phyloP scores from a whole-genome alignment of 1,139 yeast species.

The Hemisphaericaspora lyxosophila region DNA sequence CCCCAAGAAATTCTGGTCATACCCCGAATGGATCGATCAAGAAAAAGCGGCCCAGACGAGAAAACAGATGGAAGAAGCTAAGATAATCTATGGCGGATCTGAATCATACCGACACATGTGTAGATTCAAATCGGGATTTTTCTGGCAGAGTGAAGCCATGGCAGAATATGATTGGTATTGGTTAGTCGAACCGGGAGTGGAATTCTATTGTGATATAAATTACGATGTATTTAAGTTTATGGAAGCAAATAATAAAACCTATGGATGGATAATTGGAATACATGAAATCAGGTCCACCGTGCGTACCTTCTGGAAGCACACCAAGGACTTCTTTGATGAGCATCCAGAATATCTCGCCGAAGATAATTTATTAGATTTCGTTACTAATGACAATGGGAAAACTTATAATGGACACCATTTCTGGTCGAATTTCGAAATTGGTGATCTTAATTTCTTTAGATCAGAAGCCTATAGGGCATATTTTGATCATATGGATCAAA shows the following conservation, averaged over 20 bases:
- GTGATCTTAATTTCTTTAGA: conserved; percentile 72
- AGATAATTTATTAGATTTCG: conserved; percentile 48
- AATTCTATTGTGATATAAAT: conserved; percentile 58
- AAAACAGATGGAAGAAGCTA: conserved; percentile 20
- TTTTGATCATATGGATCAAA: conserved; percentile 66
- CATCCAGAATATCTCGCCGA: conserved; percentile 44
- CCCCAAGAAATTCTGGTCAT: conserved; percentile 65
- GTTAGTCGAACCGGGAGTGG: conserved; percentile 58
- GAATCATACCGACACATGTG: not conserved
- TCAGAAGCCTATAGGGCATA: conserved; percentile 62
- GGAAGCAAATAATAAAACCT: conserved; percentile 54
- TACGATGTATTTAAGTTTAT: conserved; percentile 63
- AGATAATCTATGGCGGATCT: not conserved
- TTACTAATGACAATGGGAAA: conserved; percentile 79
- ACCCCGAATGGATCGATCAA: conserved; percentile 64
- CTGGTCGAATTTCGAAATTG: conserved; percentile 83
- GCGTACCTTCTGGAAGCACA: conserved; percentile 56
- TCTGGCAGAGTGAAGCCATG: conserved; percentile 53
- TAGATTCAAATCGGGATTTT: conserved; percentile 38
- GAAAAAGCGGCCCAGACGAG: conserved; percentile 51
- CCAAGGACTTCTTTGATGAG: conserved; percentile 45
- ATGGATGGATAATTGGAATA: conserved; percentile 63
- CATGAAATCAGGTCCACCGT: conserved; percentile 58
- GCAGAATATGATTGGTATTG: conserved; percentile 31
- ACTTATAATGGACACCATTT: conserved; percentile 90